Percentiles rank a stretch among this genome's conserved stretches.
phyloP scores from a whole-genome alignment of 2,329 filamentous ascomycete species.

The Microdochium trichocladiopsis region DNA sequence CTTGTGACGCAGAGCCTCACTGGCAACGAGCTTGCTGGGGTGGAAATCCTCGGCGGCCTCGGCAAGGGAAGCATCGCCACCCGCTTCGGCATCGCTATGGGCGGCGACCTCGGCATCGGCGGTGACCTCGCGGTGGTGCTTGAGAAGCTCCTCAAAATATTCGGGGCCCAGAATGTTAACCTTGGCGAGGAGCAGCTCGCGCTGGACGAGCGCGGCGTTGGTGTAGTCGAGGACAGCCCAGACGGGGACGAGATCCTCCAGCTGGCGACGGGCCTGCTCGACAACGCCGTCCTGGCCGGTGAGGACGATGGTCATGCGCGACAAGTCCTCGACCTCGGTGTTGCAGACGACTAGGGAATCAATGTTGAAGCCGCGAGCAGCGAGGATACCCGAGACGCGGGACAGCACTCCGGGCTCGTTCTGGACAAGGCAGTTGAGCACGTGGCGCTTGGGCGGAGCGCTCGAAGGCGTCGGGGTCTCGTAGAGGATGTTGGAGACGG shows the following conservation, averaged over 20 bases:
- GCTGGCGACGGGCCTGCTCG: constrained; percentile 89
- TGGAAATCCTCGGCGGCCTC: constrained; percentile 67
- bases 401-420: constrained; percentile 98
- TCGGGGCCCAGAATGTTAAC: constrained; percentile 94
- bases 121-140: constrained; percentile 88
- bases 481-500: constrained; percentile 97
- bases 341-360: constrained; percentile 96
- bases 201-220: constrained; percentile 83
- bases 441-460: constrained; percentile 83
- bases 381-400: constrained; percentile 91
- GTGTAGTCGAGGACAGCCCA: constrained; percentile 99
- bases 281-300: constrained; percentile 95
- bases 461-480: constrained; percentile 84
- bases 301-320: constrained; percentile 97
- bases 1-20: constrained; percentile 90
- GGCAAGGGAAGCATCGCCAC: constrained; percentile 32
- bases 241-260: constrained; percentile 94
- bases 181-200: constrained; percentile 91
- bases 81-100: constrained; percentile 33
- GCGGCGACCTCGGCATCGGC: constrained; percentile 31
- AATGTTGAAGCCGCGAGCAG: constrained; percentile 97
- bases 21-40: constrained; percentile 76
- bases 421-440: constrained; percentile 97
- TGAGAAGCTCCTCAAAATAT: constrained; percentile 94
- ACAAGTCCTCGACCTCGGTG: constrained; percentile 93